Evolutionary conservation across 345 rosid genomes (phyloP).

Genomic region (Draba incana): DNA sequence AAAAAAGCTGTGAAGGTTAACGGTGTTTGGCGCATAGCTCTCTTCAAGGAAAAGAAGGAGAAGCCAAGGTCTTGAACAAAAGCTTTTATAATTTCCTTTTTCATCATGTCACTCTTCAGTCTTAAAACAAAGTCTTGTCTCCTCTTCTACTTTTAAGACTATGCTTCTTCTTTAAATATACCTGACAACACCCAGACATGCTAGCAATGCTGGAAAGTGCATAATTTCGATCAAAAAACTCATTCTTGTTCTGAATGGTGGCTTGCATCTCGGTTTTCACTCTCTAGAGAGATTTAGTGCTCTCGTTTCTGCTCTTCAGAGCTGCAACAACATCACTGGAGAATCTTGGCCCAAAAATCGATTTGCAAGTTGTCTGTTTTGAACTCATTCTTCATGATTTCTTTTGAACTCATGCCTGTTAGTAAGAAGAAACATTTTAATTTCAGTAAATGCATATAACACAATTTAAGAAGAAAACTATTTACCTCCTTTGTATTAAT

Average conservation of each 20-base stretch:
- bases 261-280: constrained; percentile 80
- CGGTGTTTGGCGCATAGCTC: no score
- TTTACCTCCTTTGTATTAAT: background rate
- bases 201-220: constrained; percentile 74
- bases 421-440: background rate
- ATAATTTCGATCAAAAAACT: constrained; percentile 62
- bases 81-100: no score
- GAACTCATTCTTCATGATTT: constrained; percentile 91
- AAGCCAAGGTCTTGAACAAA: no score
- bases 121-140: no score
- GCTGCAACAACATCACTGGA: constrained; percentile 60
- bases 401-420: constrained; percentile 84
- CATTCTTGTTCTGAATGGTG: constrained; percentile 64
- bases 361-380: constrained; percentile 65
- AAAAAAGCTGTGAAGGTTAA: no score
- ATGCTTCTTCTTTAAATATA: constrained; percentile 23
- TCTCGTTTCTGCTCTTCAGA: constrained; percentile 54
- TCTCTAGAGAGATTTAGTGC: constrained; percentile 63
- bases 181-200: constrained; percentile 98
- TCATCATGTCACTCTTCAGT: no score
- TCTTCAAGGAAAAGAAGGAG: no score
- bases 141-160: no score
- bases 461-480: constrained; percentile 2
- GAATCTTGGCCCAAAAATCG: constrained; percentile 64
- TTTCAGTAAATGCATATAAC: background rate